Evolutionary conservation across 139 green algal genomes (phyloP).

Genomic region (Picochlorum sp.): DNA sequence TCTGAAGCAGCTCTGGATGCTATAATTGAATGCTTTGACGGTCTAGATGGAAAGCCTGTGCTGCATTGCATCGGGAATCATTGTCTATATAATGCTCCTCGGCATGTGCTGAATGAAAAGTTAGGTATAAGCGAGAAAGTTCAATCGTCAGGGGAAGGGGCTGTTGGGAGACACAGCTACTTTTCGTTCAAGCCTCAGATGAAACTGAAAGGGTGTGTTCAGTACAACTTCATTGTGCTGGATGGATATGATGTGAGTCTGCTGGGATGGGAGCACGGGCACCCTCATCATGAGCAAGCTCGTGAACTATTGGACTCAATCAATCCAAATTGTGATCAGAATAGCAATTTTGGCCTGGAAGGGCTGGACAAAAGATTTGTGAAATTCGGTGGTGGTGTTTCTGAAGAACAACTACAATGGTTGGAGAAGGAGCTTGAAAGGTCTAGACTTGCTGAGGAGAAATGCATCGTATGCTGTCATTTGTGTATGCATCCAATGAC

Average conservation of each 20-base stretch:
- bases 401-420: slow-evolving; percentile 62
- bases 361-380: slow-evolving; percentile 59
- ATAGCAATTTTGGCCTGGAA: slow-evolving; percentile 42
- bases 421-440: slow-evolving; percentile 31
- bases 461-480: slow-evolving; percentile 38
- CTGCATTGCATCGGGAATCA: slow-evolving; percentile 66
- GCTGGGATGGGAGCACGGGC: slow-evolving; percentile 31
- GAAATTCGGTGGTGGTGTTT: slow-evolving; percentile 63
- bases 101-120: slow-evolving; percentile 19
- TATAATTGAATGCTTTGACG: slow-evolving; percentile 34
- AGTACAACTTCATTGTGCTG: slow-evolving; percentile 55
- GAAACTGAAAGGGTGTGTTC: slow-evolving; percentile 20
- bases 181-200: slow-evolving; percentile 34
- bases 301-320: slow-evolving; percentile 21
- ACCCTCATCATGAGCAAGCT: slow-evolving; percentile 44
- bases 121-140: neutral
- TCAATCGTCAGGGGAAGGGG: neutral
- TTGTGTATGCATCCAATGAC: slow-evolving; percentile 32
- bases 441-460: slow-evolving; percentile 14
- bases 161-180: slow-evolving; percentile 22
- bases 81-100: slow-evolving; percentile 62
- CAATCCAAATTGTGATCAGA: slow-evolving; percentile 65
- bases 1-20: slow-evolving; percentile 24
- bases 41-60: slow-evolving; percentile 15
- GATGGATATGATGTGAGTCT: slow-evolving; percentile 67